Base-by-base conservation (phyloP, 2,329 filamentous ascomycete genomes). In the Fusarium piperis region DNA sequence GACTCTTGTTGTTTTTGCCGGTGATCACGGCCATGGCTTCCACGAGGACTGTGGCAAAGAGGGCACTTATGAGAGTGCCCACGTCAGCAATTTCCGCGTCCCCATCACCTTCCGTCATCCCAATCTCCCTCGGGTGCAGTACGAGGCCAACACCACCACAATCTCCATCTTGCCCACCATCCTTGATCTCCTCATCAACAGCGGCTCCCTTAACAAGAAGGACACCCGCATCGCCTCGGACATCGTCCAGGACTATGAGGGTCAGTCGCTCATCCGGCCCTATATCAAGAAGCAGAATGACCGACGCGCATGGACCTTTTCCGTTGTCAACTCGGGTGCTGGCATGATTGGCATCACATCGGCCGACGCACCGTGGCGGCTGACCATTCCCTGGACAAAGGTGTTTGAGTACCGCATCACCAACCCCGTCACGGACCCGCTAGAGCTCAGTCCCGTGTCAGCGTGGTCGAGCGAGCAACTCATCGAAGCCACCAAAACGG, bases 1-100 rank as follows among this genome's bases (percentile, higher is more conserved):
- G 65, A 81, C 80, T 2, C 74, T 81, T 0, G 71, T 80, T 6
- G 74, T 81, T 39, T 75, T 80, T 15, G 77, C 78, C 1, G 80
- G 80, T 7, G 80, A 81, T 52, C 80, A 81, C 28, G 80, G 80
- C 4, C 72, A 79, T 36, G 78, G 80, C 0, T 80, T 81, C 63
- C 76, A 78, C 10, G 80, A 81, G 18, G 79, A 80, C 30, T 74
- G 64, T 33, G 71, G 71, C 6, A 65, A 76, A 33, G 73, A 79
- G 23, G 72, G 79, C 1, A 81, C 81, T 4, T 80, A 80, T 20
- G 79, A 81, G 62, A 73, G 70, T 53, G 71, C 70, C 35, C 78
- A 80, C 57, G 67, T 80, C 55, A 75, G 73, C 67, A 79, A 77
- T 66, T 74, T 78, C 46, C 79, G 79, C 26, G 77, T 81, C 3